Base-by-base conservation (phyloP, 2,329 filamentous ascomycete species). In the Pseudocercospora ulei region DNA sequence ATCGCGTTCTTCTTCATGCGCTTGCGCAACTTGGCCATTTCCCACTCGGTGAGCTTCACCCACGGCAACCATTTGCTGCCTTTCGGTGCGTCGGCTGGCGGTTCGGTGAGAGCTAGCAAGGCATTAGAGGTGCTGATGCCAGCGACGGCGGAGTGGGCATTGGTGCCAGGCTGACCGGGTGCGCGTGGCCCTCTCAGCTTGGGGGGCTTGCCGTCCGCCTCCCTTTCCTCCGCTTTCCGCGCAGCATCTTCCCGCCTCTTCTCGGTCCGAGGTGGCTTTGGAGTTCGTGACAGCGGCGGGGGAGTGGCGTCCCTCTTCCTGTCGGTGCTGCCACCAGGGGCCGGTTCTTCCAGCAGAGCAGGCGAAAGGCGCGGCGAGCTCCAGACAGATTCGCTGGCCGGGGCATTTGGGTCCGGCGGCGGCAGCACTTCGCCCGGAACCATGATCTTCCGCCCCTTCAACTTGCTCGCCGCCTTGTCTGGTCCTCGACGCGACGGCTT, bases 1-100 rank as follows among this genome's bases (percentile, higher is more conserved):
- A 82, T 78, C 0, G 82, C 80, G 55, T 90, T 90, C 69, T 90
- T 90, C 71, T 90, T 90, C 83, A 90, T 90, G 11, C 80, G 72
- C 63, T 90, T 90, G 44, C 83, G 70, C 5, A 90, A 68, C 47
- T 76, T 74, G 3, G 75, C 76, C 74, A 80, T 76, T 53, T 80
- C 76, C 63, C 71, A 80, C 49, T 78, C 75, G 2, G 76, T 79
- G 46, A 80, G 61, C 41, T 74, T 72, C 51, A 75, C 65, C 76
- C 76, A 80, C 1, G 76, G 76, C 44, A 70, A 62, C 60, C 72
- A 71, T 52, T 71, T 70, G 58, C 73, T 77, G 29, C 76, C 76
- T 14, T 71, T 65, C 38, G 64, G 64, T 5, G 75, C 75, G 55
- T 77, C 71, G 12, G 68, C 61, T 8, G 76, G 76, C 6, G 76